Evolutionary conservation across 2,329 filamentous ascomycete genomes (phyloP), one percentile per base, ranked within the genome.

Genomic region (Claviceps arundinis): DNA sequence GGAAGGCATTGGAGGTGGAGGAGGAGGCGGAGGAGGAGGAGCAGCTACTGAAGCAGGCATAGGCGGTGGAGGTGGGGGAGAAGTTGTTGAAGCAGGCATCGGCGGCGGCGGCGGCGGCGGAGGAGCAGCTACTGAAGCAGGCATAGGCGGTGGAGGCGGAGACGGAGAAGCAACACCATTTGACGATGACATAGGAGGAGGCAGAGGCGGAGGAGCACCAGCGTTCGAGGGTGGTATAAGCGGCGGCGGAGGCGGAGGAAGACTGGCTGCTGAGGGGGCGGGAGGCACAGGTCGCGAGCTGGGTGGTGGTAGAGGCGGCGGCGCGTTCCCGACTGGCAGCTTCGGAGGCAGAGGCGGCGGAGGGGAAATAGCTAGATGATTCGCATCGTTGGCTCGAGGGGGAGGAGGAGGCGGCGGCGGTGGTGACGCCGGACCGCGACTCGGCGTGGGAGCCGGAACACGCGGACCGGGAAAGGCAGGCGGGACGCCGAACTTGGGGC

Each of bases 401-500:
- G 83, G 80, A 3, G 81, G 85, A 9, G 42, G 42, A 4, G 44
- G 44, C 9, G 44, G 45, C 16, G 45, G 45, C 26, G 86, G 85
- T 37, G 87, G 87, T 55, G 88, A 87, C 17, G 84, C 80, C 40
- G 82, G 73, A 34, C 80, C 81, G 57, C 87, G 81, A 64, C 76
- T 82, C 40, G 87, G 86, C 24, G 87, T 84, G 48, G 85, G 82
- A n/a, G 87, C 87, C 41, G 87, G 84, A n/a, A 74, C 73, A 44
- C 80, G 79, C 60, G 84, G 80, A 46, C 85, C 84, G 48, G 77
- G 63, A 61, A 94, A 94, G 2, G 87, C 81, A 6, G 90, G 89
- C 52, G 90, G 89, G 5, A 95, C 87, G 37, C 78, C 80, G 61
- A 88, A 89, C 58, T 74, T 84, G 50, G 78, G 74, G 4, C 64